phyloP scores from a whole-genome alignment of 148 eudicot genomes.

The Cornus controversa region DNA sequence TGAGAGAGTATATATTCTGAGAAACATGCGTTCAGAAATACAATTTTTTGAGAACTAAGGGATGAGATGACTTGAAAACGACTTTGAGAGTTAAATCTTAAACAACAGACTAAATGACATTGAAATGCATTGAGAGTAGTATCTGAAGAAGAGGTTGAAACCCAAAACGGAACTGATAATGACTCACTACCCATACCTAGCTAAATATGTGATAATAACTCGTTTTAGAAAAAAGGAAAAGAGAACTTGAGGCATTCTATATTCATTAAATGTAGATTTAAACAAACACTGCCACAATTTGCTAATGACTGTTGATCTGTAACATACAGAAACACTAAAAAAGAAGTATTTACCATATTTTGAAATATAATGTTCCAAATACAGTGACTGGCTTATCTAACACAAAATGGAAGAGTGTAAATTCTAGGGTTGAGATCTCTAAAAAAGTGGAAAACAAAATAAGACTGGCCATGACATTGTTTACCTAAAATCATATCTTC shows the following conservation, averaged over 20 bases:
- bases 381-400: not conserved
- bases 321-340: not conserved
- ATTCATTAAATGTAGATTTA: not conserved
- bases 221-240: not conserved
- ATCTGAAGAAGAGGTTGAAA: not conserved
- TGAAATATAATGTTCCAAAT: not conserved
- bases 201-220: not conserved
- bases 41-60: not conserved
- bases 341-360: not conserved
- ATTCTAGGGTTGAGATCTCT: not conserved
- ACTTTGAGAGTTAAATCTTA: not conserved
- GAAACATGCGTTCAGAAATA: not conserved
- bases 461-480: constrained; percentile 13
- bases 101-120: not conserved
- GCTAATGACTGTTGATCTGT: too few species aligned
- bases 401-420: not conserved
- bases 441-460: constrained; percentile 1
- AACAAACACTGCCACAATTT: not conserved
- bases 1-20: not conserved
- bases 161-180: not conserved
- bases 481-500: constrained; percentile 94
- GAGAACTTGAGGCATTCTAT: not conserved
- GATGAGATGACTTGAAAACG: not conserved
- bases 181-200: not conserved
- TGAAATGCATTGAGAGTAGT: not conserved